Base-by-base conservation (phyloP, 1,284 basidiomycete genomes). In the Fomes fomentarius region DNA sequence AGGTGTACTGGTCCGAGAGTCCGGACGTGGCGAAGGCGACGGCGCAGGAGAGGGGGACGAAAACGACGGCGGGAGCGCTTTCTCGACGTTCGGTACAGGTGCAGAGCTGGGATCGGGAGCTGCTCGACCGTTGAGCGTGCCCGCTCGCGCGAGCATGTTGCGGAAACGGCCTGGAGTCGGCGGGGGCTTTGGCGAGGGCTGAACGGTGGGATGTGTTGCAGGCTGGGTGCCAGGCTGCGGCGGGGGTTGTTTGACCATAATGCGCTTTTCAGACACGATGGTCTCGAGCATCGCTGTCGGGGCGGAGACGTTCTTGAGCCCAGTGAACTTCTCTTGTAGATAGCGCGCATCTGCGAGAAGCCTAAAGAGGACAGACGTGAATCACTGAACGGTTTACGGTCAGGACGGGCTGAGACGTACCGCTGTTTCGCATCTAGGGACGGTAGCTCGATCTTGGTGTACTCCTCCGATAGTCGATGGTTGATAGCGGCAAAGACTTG, bases 401-500 rank as follows among this genome's bases (percentile, higher is more conserved):
- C n/a, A n/a, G n/a, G n/a, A n/a, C n/a, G n/a, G n/a, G n/a, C n/a
- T 37, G 49, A 49, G 47, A 41, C 50, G 74, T 81, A 92, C 93
- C 90, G 82, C 53, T 85, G 82, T 74, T 95, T 96, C 15, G 91
- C 93, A 51, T 87, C 89, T 54, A 85, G 83, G 61, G 80, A 85
- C 51, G 89, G 91, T 38, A 97, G 75, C 60, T 94, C 90, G 47
- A 96, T 84, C 66, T 81, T 84, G 42, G 76, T 76, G 70, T 89
- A 96, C 69, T 94, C 92, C 66, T 95, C 92, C 35, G 87, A 87
- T 10, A 98, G 77, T 42, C 91, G 85, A 69, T 91, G 86, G 69
- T 94, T 94, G 70, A 96, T 94, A n/a, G 91, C 87, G 21, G 88
- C 89, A 60, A 96, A 89, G 14, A 97, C 94, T 69, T 96, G 92